Base-by-base conservation (phyloP, 768 basidiomycete species). In the Brasilioporus rufonigricans region DNA sequence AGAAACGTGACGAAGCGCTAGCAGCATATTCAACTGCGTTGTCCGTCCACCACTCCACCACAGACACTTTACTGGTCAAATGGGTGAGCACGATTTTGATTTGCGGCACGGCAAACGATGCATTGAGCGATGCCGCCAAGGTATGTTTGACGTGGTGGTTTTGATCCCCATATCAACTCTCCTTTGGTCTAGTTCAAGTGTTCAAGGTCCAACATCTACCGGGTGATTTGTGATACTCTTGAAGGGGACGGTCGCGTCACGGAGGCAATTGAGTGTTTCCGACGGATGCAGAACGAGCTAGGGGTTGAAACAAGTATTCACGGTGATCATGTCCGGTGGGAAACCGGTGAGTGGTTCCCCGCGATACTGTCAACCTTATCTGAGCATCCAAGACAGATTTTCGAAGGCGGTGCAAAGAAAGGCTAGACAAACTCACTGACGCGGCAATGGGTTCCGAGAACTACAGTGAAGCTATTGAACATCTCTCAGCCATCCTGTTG, bases 221-320 rank as follows among this genome's bases (percentile, higher is more conserved):
- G 12, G 1, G 23, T 11, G 0, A 41, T 58, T 1, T 58, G 49
- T 19, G 49, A 51, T 5, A 21, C n/a, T 27, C 44, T 55, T 2
- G 38, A 55, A 19, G 19, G 7, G 32, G 43, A 29, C 3, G 44
- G 18, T 36, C 44, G 47, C 5, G 18, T 33, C 18, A 7, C 18
- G 7, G 39, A 60, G 27, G 53, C 57, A 4, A 52, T 59, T 19
- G 1, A 21, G 14, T 54, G 33, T 36, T 51, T 60, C 10, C 46
- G 31, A 24, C 48, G 31, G 16, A 43, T 61, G 46, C 40, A 45
- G 19, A 13, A 4, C 1, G 41, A 47, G 5, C 38, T 18, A 8
- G 19, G 19, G 6, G 26, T 9, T 5, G 46, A 24, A 10, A 5
- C 18, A 7, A 8, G 1, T n/a, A 1, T 13, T 24, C 21, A 35